phyloP scores from a whole-genome alignment of 2,329 filamentous ascomycete genomes.

The Samsoniella hepiali region DNA sequence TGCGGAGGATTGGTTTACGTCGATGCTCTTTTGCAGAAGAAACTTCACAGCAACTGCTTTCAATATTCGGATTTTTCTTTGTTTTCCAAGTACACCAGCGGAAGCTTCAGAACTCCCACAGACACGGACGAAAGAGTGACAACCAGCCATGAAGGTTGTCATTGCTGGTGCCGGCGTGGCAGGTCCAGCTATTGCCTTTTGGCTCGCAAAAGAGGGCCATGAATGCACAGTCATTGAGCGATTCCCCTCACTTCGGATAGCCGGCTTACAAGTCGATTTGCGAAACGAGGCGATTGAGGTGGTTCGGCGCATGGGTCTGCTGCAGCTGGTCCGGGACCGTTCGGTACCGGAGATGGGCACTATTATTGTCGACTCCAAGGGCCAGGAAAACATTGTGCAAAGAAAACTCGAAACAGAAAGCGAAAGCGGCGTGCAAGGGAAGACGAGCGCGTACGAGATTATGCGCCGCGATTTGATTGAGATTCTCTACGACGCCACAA shows the following conservation, averaged over 20 bases:
- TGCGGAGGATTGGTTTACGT: neutral
- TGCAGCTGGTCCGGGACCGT: conserved; percentile 32
- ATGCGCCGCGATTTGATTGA: conserved; percentile 53
- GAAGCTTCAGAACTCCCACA: neutral
- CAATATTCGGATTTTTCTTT: no score
- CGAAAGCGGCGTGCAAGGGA: conserved; percentile 40
- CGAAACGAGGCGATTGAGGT: conserved; percentile 37
- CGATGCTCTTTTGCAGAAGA: neutral
- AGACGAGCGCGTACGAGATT: conserved; percentile 56
- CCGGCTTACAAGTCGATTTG: conserved; percentile 43
- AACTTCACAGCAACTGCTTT: neutral
- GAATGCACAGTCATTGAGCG: conserved; percentile 37
- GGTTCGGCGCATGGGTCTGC: conserved; percentile 36
- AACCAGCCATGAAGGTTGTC: conserved; percentile 4
- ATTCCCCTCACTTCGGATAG: conserved; percentile 31
- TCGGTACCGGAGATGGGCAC: conserved; percentile 48
- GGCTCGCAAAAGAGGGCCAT: conserved; percentile 14
- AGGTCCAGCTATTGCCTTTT: conserved; percentile 14
- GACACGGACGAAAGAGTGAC: neutral
- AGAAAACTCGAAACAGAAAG: conserved; percentile 31
- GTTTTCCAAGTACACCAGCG: neutral
- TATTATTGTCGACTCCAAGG: conserved; percentile 40
- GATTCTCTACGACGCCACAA: conserved; percentile 44
- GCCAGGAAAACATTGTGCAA: conserved; percentile 23
- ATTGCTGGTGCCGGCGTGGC: conserved; percentile 17